phyloP scores from a whole-genome alignment of 2,329 filamentous ascomycete species.

The Chaetomium olivaceum region DNA sequence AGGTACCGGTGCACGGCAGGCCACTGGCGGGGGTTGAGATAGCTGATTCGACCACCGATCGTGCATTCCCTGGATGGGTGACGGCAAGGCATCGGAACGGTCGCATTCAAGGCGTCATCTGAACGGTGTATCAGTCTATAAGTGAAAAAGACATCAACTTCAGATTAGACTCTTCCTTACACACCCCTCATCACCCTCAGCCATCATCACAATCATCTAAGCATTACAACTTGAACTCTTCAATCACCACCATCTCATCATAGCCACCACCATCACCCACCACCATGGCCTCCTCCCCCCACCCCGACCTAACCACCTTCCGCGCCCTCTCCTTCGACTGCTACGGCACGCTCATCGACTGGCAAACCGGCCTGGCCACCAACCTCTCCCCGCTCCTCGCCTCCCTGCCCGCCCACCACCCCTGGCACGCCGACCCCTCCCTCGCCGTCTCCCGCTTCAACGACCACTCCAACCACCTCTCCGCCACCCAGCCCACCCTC shows the following conservation, averaged over 20 bases:
- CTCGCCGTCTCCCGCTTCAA: conserved; percentile 47
- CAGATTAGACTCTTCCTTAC: too few relatives aligned
- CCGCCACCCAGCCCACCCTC: conserved; percentile 55
- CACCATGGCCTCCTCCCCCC: conserved; percentile 4
- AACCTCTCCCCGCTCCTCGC: conserved; percentile 54
- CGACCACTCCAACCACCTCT: conserved; percentile 51
- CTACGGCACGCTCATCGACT: conserved; percentile 79
- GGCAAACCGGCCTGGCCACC: conserved; percentile 65
- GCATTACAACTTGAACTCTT: not conserved
- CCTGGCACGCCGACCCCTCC: conserved; percentile 42
- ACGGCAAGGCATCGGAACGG: not conserved
- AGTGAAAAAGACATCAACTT: not conserved
- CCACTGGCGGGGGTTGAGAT: not conserved
- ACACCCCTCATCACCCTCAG: not conserved
- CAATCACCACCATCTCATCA: too few relatives aligned
- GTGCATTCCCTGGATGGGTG: not conserved
- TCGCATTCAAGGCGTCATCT: not conserved
- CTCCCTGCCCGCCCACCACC: conserved; percentile 43
- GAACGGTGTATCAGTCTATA: not conserved
- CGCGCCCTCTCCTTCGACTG: conserved; percentile 69
- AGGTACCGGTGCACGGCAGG: not conserved
- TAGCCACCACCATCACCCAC: not conserved
- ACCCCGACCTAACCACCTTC: conserved; percentile 35
- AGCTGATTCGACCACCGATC: not conserved
- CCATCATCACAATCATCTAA: not conserved